Evolutionary conservation across 441 rosid species (phyloP).

Genomic region (Dalechampia spathulata): DNA sequence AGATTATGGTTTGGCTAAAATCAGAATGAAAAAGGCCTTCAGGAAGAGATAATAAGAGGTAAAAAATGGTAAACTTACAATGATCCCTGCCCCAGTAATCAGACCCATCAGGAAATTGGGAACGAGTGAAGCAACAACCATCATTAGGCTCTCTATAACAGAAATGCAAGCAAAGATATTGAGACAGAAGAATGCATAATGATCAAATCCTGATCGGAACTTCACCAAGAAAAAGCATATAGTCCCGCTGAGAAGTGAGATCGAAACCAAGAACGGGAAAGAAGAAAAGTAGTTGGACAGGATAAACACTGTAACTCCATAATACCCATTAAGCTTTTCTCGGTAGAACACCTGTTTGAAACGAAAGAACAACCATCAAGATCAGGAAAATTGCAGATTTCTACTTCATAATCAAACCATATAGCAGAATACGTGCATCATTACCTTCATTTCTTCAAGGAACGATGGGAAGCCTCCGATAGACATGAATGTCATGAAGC

Average conservation of each 20-base stretch:
- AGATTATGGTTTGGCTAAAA: neutral
- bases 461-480: slow-evolving; percentile 96
- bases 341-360: slow-evolving; percentile 54
- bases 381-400: neutral
- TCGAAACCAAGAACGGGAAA: slow-evolving; percentile 63
- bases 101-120: slow-evolving; percentile 90
- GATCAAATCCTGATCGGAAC: slow-evolving; percentile 52
- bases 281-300: slow-evolving; percentile 79
- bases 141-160: slow-evolving; percentile 89
- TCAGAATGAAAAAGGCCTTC: neutral
- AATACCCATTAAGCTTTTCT: slow-evolving; percentile 76
- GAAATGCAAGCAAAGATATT: slow-evolving; percentile 65
- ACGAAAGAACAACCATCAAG: neutral
- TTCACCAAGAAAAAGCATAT: slow-evolving; percentile 75
- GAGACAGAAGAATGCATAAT: slow-evolving; percentile 57
- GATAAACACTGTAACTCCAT: slow-evolving; percentile 73
- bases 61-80: slow-evolving; percentile 47
- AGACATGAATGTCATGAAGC: slow-evolving; percentile 95
- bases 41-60: too few species aligned
- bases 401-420: neutral
- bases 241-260: slow-evolving; percentile 43
- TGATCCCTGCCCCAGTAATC: slow-evolving; percentile 67
- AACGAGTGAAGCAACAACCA: slow-evolving; percentile 87
- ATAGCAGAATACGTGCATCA: neutral
- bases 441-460: slow-evolving; percentile 88